phyloP scores from a whole-genome alignment of 2,329 filamentous ascomycete species.

The Scedosporium dehoogii region DNA sequence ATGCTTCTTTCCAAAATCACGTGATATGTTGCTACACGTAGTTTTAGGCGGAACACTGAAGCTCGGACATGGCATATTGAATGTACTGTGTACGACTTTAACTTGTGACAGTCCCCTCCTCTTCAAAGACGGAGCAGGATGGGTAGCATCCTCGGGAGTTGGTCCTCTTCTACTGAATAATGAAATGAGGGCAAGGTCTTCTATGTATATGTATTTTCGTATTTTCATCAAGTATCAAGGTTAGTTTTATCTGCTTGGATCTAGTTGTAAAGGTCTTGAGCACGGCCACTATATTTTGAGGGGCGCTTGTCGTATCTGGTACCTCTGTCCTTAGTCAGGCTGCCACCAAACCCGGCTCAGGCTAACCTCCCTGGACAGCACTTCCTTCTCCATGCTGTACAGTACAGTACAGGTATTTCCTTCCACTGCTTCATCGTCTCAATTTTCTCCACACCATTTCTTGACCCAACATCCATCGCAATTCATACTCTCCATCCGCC shows the following conservation, averaged over 20 bases:
- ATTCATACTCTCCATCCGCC: slow-evolving; percentile 13
- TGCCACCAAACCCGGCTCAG: neutral
- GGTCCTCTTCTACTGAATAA: too few species aligned
- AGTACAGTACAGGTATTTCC: slow-evolving; percentile 1
- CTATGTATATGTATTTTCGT: too few species aligned
- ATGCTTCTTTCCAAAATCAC: neutral
- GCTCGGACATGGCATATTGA: neutral
- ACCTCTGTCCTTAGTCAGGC: neutral
- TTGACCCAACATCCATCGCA: neutral
- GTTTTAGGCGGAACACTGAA: neutral
- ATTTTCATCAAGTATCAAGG: neutral
- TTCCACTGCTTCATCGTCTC: slow-evolving; percentile 6
- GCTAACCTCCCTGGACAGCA: neutral
- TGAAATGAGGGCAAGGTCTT: too few species aligned
- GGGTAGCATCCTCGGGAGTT: neutral
- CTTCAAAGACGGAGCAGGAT: neutral
- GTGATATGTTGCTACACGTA: neutral
- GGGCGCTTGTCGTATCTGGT: neutral
- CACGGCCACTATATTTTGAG: neutral
- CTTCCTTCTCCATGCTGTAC: neutral
- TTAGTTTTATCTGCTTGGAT: neutral
- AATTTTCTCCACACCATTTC: slow-evolving; percentile 8
- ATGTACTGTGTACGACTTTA: neutral
- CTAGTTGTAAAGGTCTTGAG: neutral
- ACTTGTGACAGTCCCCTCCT: neutral